Conservation (phyloP, 2,329 filamentous ascomycete genomes). For the Cyphellophora europaea region DNA sequence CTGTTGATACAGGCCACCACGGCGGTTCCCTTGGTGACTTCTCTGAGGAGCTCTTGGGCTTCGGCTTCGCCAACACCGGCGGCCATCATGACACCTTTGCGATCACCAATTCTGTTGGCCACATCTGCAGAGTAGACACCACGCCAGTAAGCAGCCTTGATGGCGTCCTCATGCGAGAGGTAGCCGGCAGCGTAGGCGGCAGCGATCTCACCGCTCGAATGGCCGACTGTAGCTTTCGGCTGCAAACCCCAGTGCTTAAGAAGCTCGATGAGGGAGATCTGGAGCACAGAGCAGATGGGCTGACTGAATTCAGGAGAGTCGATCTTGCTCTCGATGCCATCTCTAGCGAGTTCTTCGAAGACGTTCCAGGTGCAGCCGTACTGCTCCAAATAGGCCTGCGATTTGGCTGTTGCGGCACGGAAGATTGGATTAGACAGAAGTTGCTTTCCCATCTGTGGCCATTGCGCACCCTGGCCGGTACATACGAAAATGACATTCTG, state of each 20-base stretch:
- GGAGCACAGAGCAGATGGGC: constrained; percentile 14
- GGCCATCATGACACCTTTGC: constrained; percentile 23
- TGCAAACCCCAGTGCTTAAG: constrained; percentile 10
- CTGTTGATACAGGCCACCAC: constrained; percentile 32
- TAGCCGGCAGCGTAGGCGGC: constrained; percentile 16
- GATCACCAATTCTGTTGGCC: neutral
- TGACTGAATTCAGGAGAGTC: constrained; percentile 10
- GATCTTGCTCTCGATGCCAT: constrained; percentile 4
- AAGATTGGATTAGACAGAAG: constrained; percentile 11
- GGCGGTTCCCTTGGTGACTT: constrained; percentile 9
- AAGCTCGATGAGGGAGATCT: constrained; percentile 18
- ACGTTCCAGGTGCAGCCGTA: constrained; percentile 17
- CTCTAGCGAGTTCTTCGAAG: constrained; percentile 7
- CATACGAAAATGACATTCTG: constrained; percentile 7
- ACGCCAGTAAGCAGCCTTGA: constrained; percentile 22
- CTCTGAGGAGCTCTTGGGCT: constrained; percentile 9
- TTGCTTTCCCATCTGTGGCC: constrained; percentile 12
- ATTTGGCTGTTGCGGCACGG: constrained; percentile 4
- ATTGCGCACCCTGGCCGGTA: constrained; percentile 18
- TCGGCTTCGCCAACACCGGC: constrained; percentile 17
- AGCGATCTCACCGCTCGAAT: constrained; percentile 22
- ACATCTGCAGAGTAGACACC: constrained; percentile 10
- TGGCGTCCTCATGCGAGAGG: constrained; percentile 20
- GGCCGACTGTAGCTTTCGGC: constrained; percentile 15
- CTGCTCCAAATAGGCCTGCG: constrained; percentile 5